Evolutionary conservation across 139 green algal species (phyloP), one percentile per base, ranked within the genome.

Genomic region (Asterochloris erici): DNA sequence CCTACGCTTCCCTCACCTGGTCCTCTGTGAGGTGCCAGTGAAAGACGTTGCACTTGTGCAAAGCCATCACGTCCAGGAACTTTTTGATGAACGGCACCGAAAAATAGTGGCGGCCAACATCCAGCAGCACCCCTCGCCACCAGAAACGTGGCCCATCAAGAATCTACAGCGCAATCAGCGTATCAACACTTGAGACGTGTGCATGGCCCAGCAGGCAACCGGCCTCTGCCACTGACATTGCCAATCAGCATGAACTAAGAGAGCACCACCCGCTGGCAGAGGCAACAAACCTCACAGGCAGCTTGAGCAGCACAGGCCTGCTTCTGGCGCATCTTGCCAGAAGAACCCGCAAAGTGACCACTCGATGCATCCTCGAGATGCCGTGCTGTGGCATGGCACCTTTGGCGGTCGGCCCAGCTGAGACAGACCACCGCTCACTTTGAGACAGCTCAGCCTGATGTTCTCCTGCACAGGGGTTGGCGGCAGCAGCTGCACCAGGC

Each of bases 21-120:
- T 94, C 91, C 73, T 94, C 91, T 28, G 86, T 91, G 0, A 94
- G 82, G 79, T 94, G 91, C 89, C 89, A 93, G 82, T 94, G 91
- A 63, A 93, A 91, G 19, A 81, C 47, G 78, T 92, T 94, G 75
- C 92, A 84, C 84, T 94, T 94, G 82, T 92, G 83, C 14, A 92
- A 79, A 14, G 89, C 88, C 63, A 90, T 81, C 0, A 88, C 27
- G 78, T 94, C 91, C 63, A 94, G 71, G 28, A 93, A 74, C 68
- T 86, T 87, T 29, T 85, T 83, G 54, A 93, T 83, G 73, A 92
- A 94, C 0, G 78, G 21, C 23, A 91, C 75, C 10, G 79, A 54
- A 68, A 91, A 93, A 81, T 88, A 91, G 84, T 93, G 91, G 12
- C 91, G 84, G 12, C 90, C 91, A 23, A 87, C 82, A 82, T 95